Conservation (phyloP, 805 yeast genomes). For the Metschnikowia colocasiae region DNA sequence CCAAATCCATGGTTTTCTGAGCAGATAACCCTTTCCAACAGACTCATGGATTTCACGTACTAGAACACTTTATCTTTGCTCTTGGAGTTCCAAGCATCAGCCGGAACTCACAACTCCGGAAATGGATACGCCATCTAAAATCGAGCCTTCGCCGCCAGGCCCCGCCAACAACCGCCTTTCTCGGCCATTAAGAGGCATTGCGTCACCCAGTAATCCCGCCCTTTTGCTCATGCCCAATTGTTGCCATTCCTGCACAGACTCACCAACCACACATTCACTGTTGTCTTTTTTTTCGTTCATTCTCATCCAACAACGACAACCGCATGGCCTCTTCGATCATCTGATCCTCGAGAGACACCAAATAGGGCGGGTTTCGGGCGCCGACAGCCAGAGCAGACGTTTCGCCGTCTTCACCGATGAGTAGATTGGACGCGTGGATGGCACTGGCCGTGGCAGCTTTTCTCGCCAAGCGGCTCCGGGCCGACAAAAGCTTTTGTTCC, state of each 20-base stretch:
- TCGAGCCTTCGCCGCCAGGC: too few species aligned
- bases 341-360: constrained; percentile 48
- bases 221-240: too few species aligned
- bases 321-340: constrained; percentile 85
- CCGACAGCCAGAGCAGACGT: constrained; percentile 1
- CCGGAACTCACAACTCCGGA: too few species aligned
- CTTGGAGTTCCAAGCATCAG: too few species aligned
- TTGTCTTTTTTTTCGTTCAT: constrained; percentile 41
- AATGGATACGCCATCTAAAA: too few species aligned
- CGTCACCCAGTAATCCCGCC: too few species aligned
- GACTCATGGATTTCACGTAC: too few species aligned
- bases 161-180: too few species aligned
- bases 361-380: constrained; percentile 9
- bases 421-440: constrained; percentile 79
- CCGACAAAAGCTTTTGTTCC: constrained; percentile 70
- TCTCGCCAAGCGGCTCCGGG: constrained; percentile 74
- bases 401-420: constrained; percentile 36
- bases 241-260: neutral
- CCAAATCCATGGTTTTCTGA: too few species aligned
- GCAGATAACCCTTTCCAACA: neutral
- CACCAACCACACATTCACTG: neutral
- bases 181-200: too few species aligned
- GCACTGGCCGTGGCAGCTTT: constrained; percentile 94
- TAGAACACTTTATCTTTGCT: too few species aligned
- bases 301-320: constrained; percentile 67